A percentile compares a stretch with the other conserved stretches of the same genome.
Evolutionary conservation across 2,329 filamentous ascomycete genomes (phyloP).

Genomic region (Trichoderma sp.): DNA sequence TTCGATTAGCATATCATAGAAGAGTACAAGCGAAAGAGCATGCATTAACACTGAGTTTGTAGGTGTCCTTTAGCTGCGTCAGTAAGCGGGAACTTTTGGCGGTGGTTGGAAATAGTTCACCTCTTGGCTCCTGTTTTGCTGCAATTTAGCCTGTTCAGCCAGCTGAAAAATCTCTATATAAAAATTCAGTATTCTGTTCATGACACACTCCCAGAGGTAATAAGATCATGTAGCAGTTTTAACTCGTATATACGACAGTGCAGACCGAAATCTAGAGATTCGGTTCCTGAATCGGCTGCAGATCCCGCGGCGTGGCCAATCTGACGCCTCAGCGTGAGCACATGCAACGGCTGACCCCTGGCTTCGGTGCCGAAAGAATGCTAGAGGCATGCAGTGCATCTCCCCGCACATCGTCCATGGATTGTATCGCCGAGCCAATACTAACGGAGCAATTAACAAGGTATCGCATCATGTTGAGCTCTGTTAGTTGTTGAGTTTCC

Average conservation of each 20-base stretch:
- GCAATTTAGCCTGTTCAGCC: background rate
- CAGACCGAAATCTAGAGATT: background rate
- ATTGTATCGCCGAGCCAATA: background rate
- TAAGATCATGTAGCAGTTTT: background rate
- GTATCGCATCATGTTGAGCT: background rate
- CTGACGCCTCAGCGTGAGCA: background rate
- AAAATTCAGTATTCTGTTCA: background rate
- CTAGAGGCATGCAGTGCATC: constrained; percentile 5
- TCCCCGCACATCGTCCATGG: background rate
- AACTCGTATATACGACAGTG: background rate
- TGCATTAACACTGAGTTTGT: background rate
- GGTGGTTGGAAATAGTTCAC: background rate
- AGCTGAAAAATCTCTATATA: background rate
- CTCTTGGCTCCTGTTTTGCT: background rate
- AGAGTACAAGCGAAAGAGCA: background rate
- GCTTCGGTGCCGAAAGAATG: constrained; percentile 11
- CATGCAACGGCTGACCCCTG: constrained; percentile 9
- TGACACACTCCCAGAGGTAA: background rate
- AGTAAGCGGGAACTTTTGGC: background rate
- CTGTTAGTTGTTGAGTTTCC: background rate
- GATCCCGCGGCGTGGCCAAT: background rate
- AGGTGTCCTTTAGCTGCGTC: background rate
- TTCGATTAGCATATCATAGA: background rate
- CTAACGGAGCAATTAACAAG: background rate
- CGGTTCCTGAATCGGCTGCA: constrained; percentile 11